A percentile compares a stretch with the other conserved stretches of the same genome.
phyloP scores from a whole-genome alignment of 2,329 filamentous ascomycete genomes.

The Epichloe festucae region DNA sequence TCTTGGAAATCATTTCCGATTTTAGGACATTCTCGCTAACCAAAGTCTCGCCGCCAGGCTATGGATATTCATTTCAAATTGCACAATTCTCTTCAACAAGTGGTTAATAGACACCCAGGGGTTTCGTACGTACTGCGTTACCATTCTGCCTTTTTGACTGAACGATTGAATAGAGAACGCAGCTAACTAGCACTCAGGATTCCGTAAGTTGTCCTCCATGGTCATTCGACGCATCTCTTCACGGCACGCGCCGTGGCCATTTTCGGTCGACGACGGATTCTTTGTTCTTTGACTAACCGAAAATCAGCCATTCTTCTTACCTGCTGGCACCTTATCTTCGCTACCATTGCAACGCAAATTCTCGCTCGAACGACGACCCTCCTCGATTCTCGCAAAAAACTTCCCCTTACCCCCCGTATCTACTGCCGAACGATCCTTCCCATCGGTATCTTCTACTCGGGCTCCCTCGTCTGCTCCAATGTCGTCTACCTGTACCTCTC shows the following conservation, averaged over 20 bases:
- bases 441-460: slow-evolving; percentile 53
- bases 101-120: slow-evolving; percentile 53
- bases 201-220: not conserved
- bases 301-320: slow-evolving; percentile 46
- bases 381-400: slow-evolving; percentile 48
- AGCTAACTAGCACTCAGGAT: not conserved
- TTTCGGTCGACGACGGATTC: not conserved
- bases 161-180: not conserved
- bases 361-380: slow-evolving; percentile 50
- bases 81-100: slow-evolving; percentile 87
- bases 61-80: slow-evolving; percentile 78
- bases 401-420: slow-evolving; percentile 47
- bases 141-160: not conserved
- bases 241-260: not conserved
- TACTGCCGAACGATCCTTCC: slow-evolving; percentile 52
- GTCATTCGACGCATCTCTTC: not conserved
- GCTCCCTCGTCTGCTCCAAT: slow-evolving; percentile 54
- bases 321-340: slow-evolving; percentile 56
- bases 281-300: not conserved
- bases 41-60: slow-evolving; percentile 24
- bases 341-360: slow-evolving; percentile 51
- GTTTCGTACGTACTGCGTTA: slow-evolving; percentile 11
- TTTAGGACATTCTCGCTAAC: not conserved
- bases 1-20: not conserved
- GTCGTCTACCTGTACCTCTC: slow-evolving; percentile 55